Conservation (phyloP, 2,329 filamentous ascomycete genomes). For the Penicillium hesseltinei region DNA sequence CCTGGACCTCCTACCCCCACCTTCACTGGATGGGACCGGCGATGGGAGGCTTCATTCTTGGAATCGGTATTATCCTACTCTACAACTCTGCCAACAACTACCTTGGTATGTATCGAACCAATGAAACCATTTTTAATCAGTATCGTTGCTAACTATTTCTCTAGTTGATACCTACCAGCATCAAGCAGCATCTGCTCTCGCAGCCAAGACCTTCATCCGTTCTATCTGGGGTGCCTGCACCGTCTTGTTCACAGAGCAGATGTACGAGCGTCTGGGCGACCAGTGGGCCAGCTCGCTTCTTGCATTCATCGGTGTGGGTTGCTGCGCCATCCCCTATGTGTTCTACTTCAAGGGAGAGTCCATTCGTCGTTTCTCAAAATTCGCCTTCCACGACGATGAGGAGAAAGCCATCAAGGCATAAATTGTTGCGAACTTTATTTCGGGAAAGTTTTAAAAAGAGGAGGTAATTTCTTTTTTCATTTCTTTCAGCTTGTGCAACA, state of each 20-base stretch:
- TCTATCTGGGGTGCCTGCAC: conserved; percentile 76
- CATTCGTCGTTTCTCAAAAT: conserved; percentile 69
- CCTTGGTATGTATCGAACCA: conserved; percentile 43
- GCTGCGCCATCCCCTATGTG: conserved; percentile 77
- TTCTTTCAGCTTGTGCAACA: background rate
- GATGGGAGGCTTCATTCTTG: conserved; percentile 68
- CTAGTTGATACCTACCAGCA: conserved; percentile 65
- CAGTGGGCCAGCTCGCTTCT: conserved; percentile 74
- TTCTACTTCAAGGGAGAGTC: conserved; percentile 75
- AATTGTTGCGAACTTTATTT: background rate
- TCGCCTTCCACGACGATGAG: conserved; percentile 64
- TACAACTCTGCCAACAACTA: conserved; percentile 79
- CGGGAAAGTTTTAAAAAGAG: background rate
- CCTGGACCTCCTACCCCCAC: conserved; percentile 64
- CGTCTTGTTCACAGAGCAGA: conserved; percentile 78
- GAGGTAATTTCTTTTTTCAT: background rate
- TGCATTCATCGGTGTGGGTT: conserved; percentile 71
- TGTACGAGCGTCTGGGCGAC: conserved; percentile 70
- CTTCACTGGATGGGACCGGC: conserved; percentile 70
- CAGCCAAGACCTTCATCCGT: conserved; percentile 76
- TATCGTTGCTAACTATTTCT: conserved; percentile 11
- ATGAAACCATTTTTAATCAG: background rate
- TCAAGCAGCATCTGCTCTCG: conserved; percentile 77
- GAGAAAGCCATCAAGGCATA: conserved; percentile 38
- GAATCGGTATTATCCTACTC: conserved; percentile 79